Evolutionary conservation across 257 asterid species (phyloP), one percentile per base, ranked within the genome.

Genomic region (Scutellaria baicalensis): DNA sequence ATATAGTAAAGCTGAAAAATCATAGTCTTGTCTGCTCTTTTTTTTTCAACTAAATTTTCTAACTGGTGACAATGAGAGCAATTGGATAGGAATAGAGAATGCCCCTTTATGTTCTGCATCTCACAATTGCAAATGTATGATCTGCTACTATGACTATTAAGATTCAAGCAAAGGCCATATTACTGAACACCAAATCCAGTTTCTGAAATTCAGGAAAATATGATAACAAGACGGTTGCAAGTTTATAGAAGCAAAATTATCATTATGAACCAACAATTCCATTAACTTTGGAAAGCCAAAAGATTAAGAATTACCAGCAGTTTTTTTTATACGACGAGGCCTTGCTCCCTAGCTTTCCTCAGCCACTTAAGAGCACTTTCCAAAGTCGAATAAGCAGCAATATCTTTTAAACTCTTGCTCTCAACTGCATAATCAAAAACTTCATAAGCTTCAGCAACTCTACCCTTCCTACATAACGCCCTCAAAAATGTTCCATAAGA

Each of bases 281-380:
- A 33, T 60, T 39, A 47, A 68, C 44, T 21, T 75, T 1, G 17
- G 57, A 47, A 43, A 48, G 50, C 31, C 39, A 17, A 70, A 59
- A 31, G 65, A 76, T 49, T 36, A 58, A 57, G 33, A 62, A 21
- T 57, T 59, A 78, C 80, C 77, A 68, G 42, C 62, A 39, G 45
- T 20, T 64, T 77, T 12, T 23, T 52, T 82, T 84, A 93, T 67
- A 77, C 74, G 27, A 54, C 72, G 49, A 91, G 90, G 57, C 96
- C 97, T 70, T 87, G 94, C 70, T 86, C 95, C 72, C 88, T 84
- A 61, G 97, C 95, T 80, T 87, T 93, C 75, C 50, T 78, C 74
- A 93, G 83, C 99, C 95, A 91, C 85, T 84, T 91, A 39, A 91
- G 86, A 35, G 89, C 89, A 60, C 84, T 82, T 79, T 91, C 97